Conservation (phyloP, 768 basidiomycete genomes). For the Xerocomellus intermedius region DNA sequence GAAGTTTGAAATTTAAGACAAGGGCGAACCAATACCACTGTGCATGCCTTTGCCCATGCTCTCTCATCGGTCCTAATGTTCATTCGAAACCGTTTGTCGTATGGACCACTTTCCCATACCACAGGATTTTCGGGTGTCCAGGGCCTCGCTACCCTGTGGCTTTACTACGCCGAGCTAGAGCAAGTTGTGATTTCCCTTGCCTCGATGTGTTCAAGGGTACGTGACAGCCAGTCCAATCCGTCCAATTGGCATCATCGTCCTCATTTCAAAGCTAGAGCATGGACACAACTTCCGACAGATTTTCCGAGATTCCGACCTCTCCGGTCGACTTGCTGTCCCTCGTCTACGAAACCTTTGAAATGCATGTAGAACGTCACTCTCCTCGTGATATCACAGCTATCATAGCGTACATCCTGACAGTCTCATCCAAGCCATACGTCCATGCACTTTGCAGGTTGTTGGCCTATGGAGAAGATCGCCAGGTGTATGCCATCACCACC, state of each 20-base stretch:
- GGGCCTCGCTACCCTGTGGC: conserved; percentile 45
- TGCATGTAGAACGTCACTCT: conserved; percentile 55
- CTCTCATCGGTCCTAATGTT: conserved; percentile 54
- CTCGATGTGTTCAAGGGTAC: conserved; percentile 58
- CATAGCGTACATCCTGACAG: conserved; percentile 67
- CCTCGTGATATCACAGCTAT: conserved; percentile 46
- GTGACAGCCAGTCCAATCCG: conserved; percentile 16
- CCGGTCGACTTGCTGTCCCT: conserved; percentile 55
- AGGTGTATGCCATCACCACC: conserved; percentile 25
- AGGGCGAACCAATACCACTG: conserved; percentile 48
- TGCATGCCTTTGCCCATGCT: conserved; percentile 66
- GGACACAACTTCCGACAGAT: conserved; percentile 35
- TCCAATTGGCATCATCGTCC: not conserved
- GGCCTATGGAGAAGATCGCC: conserved; percentile 41
- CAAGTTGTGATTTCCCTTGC: conserved; percentile 52
- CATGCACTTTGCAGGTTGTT: conserved; percentile 56
- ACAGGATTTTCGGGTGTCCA: conserved; percentile 15
- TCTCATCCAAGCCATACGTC: conserved; percentile 62
- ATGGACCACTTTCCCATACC: conserved; percentile 37
- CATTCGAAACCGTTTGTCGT: conserved; percentile 46
- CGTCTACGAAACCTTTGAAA: conserved; percentile 56
- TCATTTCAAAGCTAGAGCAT: conserved; percentile 27
- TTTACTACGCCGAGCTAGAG: conserved; percentile 49
- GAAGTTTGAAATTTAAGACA: conserved; percentile 34
- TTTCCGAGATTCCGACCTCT: conserved; percentile 42